phyloP scores from a whole-genome alignment of 306 rosid genomes.

The Acmispon strigosus region DNA sequence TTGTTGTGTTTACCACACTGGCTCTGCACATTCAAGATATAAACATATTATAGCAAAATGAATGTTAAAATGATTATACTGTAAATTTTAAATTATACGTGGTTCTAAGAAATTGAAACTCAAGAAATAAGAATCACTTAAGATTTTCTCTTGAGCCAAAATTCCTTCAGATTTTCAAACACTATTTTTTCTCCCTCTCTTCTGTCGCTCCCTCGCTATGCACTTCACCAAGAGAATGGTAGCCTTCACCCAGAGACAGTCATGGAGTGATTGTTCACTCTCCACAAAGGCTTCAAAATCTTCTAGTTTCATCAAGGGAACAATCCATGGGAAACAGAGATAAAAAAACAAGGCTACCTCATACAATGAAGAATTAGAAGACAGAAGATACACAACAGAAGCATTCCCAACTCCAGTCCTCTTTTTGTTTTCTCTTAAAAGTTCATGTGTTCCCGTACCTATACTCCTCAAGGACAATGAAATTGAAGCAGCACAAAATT shows the following conservation, averaged over 20 bases:
- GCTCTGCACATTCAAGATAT: neutral
- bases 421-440: neutral
- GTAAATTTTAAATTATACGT: no score
- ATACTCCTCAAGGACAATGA: neutral
- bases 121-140: no score
- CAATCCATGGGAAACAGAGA: neutral
- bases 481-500: neutral
- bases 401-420: neutral
- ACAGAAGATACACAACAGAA: neutral
- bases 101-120: no score
- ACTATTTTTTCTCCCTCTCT: no score
- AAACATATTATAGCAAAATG: no score
- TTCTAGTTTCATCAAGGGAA: neutral
- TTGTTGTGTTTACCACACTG: neutral
- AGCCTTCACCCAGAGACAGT: slow-evolving; percentile 22
- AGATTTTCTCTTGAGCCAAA: no score
- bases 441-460: neutral
- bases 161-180: no score
- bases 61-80: no score
- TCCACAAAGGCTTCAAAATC: neutral
- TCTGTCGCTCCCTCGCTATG: no score
- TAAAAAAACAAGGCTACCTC: neutral
- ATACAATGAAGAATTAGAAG: neutral
- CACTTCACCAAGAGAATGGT: neutral
- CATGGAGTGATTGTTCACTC: neutral